Base-by-base conservation (phyloP, 2,329 filamentous ascomycete genomes). In the Elsinoe australis region DNA sequence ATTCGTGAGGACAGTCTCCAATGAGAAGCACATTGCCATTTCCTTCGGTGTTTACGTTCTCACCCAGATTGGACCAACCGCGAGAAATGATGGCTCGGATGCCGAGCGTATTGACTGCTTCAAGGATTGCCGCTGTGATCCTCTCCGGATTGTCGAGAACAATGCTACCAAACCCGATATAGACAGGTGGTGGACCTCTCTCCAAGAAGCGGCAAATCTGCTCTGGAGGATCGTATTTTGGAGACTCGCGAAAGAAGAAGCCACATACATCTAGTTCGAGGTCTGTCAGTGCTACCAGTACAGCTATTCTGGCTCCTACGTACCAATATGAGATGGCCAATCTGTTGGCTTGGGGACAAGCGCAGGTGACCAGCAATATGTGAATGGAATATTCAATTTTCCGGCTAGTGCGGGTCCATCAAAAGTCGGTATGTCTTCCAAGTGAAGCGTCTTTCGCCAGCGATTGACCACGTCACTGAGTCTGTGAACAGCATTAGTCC, bases 291-390 rank as follows among this genome's bases (percentile, higher is more conserved):
- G n/a, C n/a, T n/a, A n/a, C n/a, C n/a, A n/a, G n/a, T n/a, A n/a
- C n/a, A n/a, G n/a, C n/a, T n/a, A n/a, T n/a, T n/a, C n/a, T n/a
- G n/a, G n/a, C n/a, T n/a, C n/a, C n/a, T n/a, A n/a, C n/a, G n/a
- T 78, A 49, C 79, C 78, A 41, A 90, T 83, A 50, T 87, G 73
- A 3, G 71, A 65, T 0, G 74, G 76, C 86, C 86, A 92, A 61
- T 92, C 86, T 28, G 75, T 75, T 0, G 86, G 85, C 57, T 87
- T 88, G 0, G 82, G 78, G n/a, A 88, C 85, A 39, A 92, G 67
- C 1, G 83, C 77, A 0, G 85, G 83, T 0, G 85, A 89, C 88
- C 89, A 95, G 65, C 88, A 92, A 61, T 95, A 96, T 0, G 89
- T 94, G 56, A 86, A 87, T 0, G 89, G 87, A 12, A 95, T 76